phyloP scores from a whole-genome alignment of 2,329 filamentous ascomycete species.

The Metarhizium robertsii region DNA sequence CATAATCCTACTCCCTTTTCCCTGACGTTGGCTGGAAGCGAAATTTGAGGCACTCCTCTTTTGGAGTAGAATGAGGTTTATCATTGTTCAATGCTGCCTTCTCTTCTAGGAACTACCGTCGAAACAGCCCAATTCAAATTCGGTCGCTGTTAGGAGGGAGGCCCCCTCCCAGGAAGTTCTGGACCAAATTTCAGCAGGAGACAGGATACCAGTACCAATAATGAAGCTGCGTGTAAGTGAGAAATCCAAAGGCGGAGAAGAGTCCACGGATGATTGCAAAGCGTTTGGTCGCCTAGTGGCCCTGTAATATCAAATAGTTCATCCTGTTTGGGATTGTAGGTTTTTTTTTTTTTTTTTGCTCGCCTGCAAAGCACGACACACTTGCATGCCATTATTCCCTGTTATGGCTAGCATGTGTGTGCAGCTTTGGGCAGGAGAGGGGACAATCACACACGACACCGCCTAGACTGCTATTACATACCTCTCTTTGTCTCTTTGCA shows the following conservation, averaged over 20 bases:
- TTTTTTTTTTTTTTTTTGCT: neutral
- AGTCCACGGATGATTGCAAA: too few species aligned
- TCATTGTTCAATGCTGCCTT: too few species aligned
- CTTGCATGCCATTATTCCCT: conserved; percentile 1
- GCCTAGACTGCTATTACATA: neutral
- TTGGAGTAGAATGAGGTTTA: too few species aligned
- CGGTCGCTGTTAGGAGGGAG: too few species aligned
- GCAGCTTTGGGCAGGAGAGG: neutral
- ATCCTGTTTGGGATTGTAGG: neutral
- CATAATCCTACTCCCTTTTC: neutral
- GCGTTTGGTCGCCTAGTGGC: neutral
- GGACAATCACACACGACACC: neutral
- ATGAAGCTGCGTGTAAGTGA: too few species aligned
- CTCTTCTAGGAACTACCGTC: too few species aligned
- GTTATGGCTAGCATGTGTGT: neutral
- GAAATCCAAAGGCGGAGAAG: too few species aligned
- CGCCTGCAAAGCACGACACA: conserved; percentile 3
- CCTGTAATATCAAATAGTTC: neutral
- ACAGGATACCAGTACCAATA: too few species aligned
- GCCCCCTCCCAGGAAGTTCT: too few species aligned
- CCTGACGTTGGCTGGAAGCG: neutral
- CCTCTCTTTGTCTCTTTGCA: neutral
- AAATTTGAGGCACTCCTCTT: neutral
- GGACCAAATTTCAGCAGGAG: too few species aligned
- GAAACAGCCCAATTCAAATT: too few species aligned